These are phyloP conservation scores for Crithidia acanthocephali DNA, from an alignment of 208 protist genomes.

Conservation along the genomic window DNA sequence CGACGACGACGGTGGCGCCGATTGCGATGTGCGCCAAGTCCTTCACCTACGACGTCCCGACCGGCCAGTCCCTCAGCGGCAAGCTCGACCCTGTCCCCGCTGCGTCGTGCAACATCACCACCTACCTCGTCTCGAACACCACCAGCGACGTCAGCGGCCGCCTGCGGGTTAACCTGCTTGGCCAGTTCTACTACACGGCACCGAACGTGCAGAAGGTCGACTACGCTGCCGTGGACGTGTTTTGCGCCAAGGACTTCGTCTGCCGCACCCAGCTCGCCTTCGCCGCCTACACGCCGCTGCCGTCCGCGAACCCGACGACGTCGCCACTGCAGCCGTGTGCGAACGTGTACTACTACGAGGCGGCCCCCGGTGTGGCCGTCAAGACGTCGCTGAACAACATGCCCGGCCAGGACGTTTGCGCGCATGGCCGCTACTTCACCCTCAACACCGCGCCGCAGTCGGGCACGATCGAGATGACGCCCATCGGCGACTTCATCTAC, in stretches of 20 bases:
- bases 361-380: constrained; percentile 46
- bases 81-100: constrained; percentile 37
- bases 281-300: constrained; percentile 47
- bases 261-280: constrained; percentile 65
- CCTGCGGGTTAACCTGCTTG: constrained; percentile 73
- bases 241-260: constrained; percentile 48
- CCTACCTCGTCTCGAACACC: constrained; percentile 45
- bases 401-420: constrained; percentile 63
- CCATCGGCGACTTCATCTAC: constrained; percentile 79
- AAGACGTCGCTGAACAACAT: constrained; percentile 66
- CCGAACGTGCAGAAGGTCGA: constrained; percentile 55
- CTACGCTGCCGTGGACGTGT: constrained; percentile 54
- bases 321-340: constrained; percentile 57
- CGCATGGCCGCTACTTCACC: constrained; percentile 75
- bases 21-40: constrained; percentile 38
- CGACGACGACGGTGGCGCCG: constrained; percentile 22
- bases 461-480: constrained; percentile 54
- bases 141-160: constrained; percentile 25
- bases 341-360: constrained; percentile 82
- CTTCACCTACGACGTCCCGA: constrained; percentile 57
- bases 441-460: constrained; percentile 43
- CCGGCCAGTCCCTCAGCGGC: constrained; percentile 46
- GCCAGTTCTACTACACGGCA: constrained; percentile 69
- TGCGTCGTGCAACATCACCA: constrained; percentile 45
- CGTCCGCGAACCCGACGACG: constrained; percentile 15